Evolutionary conservation across 2,329 filamentous ascomycete species (phyloP), one percentile per base, ranked within the genome.

Genomic region (Elsinoe necatrix): DNA sequence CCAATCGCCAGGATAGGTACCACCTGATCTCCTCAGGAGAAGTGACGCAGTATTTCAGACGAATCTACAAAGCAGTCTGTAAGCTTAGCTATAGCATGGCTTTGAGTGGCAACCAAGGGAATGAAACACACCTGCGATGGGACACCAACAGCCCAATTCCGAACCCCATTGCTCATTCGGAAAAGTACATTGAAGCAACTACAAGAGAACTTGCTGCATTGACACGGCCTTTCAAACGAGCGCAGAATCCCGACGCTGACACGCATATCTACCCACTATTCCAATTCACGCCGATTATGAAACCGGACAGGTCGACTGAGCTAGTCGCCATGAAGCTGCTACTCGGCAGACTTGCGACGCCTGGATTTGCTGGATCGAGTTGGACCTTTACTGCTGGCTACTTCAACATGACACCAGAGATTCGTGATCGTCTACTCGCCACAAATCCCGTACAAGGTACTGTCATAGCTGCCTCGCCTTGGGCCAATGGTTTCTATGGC

Each of bases 321-420:
- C 84, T 93, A 11, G 89, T 89, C 0, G 86, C 87, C 14, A 75
- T 98, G 16, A 89, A 83, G 0, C 80, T 81, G 45, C 80, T 97
- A 37, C 79, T 97, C 2, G 79, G 80, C 42, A 80, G 80, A 0
- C 78, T 96, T 2, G 78, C 85, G 0, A 73, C 71, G 0, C 79
- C 86, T 0, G 73, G 78, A 4, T 87, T 89, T 64, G 74, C 77
- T 8, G 79, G 81, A 31, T 87, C 87, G 0, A 85, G 83, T 12
- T 98, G 93, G 93, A 93, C 89, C 0, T 97, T 98, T 70, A 97
- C 93, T 0, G 93, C 93, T 0, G 93, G 93, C 54, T 98, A 98
- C 74, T 98, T 98, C 75, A 98, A 98, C 74, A 95, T 95, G 57
- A 90, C 90, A 5, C 86, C 90, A 0, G 83, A 85, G 3, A 81